Conservation (phyloP, 495 filamentous ascomycete genomes). For the Pyrenula aspistea region DNA sequence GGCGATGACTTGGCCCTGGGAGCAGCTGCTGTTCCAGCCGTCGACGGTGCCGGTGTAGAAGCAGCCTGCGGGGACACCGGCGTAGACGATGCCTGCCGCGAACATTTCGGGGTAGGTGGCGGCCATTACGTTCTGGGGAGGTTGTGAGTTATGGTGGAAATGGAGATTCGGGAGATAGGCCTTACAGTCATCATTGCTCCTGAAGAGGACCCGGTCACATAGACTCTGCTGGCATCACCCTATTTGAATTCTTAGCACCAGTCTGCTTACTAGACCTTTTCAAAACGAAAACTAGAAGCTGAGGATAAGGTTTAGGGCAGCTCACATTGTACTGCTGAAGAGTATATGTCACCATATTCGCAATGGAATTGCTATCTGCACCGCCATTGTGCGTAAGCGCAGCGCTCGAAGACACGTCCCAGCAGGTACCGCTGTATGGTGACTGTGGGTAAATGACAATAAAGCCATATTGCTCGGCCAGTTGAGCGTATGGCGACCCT, state of each 20-base stretch:
- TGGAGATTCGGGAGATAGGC: too few species aligned
- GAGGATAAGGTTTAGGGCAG: too few species aligned
- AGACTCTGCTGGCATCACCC: conserved; percentile 35
- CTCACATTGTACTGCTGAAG: conserved; percentile 35
- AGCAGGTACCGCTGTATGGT: conserved; percentile 37
- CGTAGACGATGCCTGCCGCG: conserved; percentile 41
- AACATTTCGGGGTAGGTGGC: conserved; percentile 48
- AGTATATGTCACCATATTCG: conserved; percentile 46
- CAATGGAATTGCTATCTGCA: conserved; percentile 45
- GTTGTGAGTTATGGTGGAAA: too few species aligned
- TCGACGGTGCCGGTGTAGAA: conserved; percentile 34
- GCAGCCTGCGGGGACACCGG: conserved; percentile 50
- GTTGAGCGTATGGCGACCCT: conserved; percentile 30
- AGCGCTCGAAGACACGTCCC: conserved; percentile 44
- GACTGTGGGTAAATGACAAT: conserved; percentile 44
- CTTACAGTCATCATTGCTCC: conserved; percentile 42
- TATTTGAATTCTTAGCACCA: too few species aligned
- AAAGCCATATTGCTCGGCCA: conserved; percentile 41
- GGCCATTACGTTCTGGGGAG: conserved; percentile 41
- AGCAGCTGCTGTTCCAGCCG: conserved; percentile 42
- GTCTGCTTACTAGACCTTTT: too few species aligned
- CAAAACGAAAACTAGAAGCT: too few species aligned
- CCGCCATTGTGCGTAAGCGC: conserved; percentile 45
- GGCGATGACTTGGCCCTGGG: conserved; percentile 30
- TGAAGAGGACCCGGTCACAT: conserved; percentile 37